These are phyloP conservation scores for Linnemannia zychae DNA, from an alignment of 192 early-diverging fungal species.

Conservation along the genomic window DNA sequence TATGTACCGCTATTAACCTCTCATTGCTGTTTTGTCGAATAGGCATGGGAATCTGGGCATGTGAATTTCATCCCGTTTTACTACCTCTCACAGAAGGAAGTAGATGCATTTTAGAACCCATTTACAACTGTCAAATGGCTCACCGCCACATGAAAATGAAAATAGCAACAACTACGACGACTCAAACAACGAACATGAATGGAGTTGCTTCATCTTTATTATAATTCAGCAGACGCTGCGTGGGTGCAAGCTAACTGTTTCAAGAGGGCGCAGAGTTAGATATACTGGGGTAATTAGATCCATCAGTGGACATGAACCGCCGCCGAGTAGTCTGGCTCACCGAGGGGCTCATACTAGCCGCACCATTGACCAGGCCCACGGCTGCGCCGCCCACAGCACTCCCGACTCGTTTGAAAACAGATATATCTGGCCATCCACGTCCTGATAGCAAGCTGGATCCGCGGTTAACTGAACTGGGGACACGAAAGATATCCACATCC, in stretches of 20 bases:
- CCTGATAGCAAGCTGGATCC: slow-evolving; percentile 28
- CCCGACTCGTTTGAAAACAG: slow-evolving; percentile 36
- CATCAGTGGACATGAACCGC: not conserved
- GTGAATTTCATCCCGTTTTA: slow-evolving; percentile 51
- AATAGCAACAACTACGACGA: not conserved
- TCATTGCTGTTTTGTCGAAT: not conserved
- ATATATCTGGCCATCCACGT: slow-evolving; percentile 46
- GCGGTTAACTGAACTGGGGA: slow-evolving; percentile 32
- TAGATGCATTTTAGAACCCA: not conserved
- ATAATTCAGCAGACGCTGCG: not conserved
- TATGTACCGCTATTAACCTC: not conserved
- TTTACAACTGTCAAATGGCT: not conserved
- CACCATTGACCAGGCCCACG: slow-evolving; percentile 35
- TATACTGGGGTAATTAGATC: slow-evolving; percentile 19
- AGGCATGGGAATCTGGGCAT: slow-evolving; percentile 51
- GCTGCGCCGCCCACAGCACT: slow-evolving; percentile 53
- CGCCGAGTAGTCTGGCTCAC: not conserved
- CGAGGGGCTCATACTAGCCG: slow-evolving; percentile 12
- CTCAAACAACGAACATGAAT: not conserved
- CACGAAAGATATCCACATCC: slow-evolving; percentile 38
- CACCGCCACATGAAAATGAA: not conserved
- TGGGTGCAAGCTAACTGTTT: not conserved
- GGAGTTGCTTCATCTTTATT: not conserved
- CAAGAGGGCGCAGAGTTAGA: slow-evolving; percentile 27
- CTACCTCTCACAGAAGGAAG: slow-evolving; percentile 19